These are phyloP conservation scores for Micractinium sp. DNA, from an alignment of 139 green algal genomes.

Conservation along the genomic window DNA sequence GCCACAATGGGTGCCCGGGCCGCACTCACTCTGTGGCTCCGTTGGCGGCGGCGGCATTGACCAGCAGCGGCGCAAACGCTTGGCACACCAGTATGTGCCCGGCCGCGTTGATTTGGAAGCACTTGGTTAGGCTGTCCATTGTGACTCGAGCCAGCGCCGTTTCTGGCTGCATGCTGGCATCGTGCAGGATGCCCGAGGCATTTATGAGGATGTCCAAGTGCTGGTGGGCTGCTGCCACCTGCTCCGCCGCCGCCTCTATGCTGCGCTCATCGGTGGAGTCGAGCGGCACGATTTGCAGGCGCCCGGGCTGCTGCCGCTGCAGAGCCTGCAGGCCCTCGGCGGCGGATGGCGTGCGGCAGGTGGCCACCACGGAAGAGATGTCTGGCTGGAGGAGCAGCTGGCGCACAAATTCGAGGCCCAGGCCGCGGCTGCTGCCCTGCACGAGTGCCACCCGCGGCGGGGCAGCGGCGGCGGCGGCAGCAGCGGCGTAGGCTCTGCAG, in stretches of 20 bases:
- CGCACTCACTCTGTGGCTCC: constrained; percentile 32
- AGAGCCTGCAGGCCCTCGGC: constrained; percentile 56
- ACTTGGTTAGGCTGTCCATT: constrained; percentile 49
- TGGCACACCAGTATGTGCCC: constrained; percentile 79
- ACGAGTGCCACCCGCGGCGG: constrained; percentile 54
- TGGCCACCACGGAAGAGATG: constrained; percentile 67
- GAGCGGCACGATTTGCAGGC: constrained; percentile 62
- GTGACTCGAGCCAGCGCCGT: constrained; percentile 69
- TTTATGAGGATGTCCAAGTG: constrained; percentile 82
- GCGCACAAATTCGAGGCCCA: constrained; percentile 77
- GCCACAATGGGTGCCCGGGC: not conserved
- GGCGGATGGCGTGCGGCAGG: constrained; percentile 66
- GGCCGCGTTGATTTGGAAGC: constrained; percentile 75
- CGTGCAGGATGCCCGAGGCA: constrained; percentile 56
- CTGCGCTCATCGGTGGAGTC: constrained; percentile 63
- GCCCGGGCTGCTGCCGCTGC: constrained; percentile 27
- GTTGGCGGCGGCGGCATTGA: constrained; percentile 28
- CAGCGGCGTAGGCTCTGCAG: not conserved
- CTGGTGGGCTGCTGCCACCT: constrained; percentile 43
- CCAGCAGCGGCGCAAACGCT: constrained; percentile 61
- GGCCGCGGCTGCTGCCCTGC: constrained; percentile 69
- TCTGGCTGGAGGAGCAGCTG: constrained; percentile 59
- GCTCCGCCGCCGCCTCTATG: constrained; percentile 52
- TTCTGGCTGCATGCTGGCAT: constrained; percentile 64
- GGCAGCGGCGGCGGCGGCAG: not conserved